Evolutionary conservation across 163 green algal genomes (phyloP), one percentile per base, ranked within the genome.

Genomic region (Prototheca cutis): DNA sequence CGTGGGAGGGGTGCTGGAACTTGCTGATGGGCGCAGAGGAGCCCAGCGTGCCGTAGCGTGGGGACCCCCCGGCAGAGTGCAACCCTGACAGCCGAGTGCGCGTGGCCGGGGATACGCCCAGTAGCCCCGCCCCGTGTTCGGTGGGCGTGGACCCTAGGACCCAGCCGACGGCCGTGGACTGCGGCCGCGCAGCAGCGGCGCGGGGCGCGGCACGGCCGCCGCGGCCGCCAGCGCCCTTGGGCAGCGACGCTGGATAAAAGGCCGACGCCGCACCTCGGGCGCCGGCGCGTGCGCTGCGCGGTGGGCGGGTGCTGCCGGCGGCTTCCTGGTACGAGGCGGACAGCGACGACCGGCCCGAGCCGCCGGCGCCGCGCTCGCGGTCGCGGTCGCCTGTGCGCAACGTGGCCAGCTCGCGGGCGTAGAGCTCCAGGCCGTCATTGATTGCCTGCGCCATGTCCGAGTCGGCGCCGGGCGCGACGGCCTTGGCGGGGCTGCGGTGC

Each of bases 1-100:
- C 74, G 63, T 94, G 81, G 49, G 58, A 82, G 42, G 88, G 86
- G 66, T 97, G 90, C 72, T 95, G 89, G 64, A 91, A 87, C 79
- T 89, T 90, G 59, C 67, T 71, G 31, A 94, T 74, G 19, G 80
- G 73, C 51, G 55, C 28, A 13, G 71, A 76, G 51, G 63, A 80
- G 57, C 73, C 54, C 28, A 72, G 19, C 36, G 27, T 42, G 13
- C 40, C 23, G 36, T 57, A 32, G 36, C n/a, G 36, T 7, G 15
- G 23, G 33, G n/a, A 40, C 34, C 55, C 55, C 15, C 36, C 34
- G 13, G 21, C 31, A 4, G 53, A 59, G 28, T 8, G 51, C 30
- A 13, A 54, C 25, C 2, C 33, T 18, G 32, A 51, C 53, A 51
- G 51, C 10, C 47, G 58, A n/a, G n/a, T 45, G 42, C 25, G 27